phyloP scores from a whole-genome alignment of 352 stramenopile genomes.

The Globisporangium paroecandrum region DNA sequence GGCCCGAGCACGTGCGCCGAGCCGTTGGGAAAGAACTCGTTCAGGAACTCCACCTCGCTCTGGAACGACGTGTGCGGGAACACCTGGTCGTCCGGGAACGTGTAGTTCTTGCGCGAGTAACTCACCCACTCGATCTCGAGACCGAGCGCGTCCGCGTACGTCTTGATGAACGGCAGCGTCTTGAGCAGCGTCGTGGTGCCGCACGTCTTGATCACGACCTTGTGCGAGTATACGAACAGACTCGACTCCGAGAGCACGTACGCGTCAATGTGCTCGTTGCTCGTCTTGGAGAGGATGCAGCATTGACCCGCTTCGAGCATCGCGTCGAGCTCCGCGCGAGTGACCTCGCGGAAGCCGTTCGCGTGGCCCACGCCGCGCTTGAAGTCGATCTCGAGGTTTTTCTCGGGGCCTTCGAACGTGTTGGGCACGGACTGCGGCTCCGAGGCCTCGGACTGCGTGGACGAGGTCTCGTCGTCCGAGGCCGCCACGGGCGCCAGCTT shows the following conservation, averaged over 20 bases:
- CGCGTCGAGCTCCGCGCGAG: constrained; percentile 85
- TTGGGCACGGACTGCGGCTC: constrained; percentile 50
- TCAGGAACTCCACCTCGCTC: constrained; percentile 96
- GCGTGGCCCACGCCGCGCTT: constrained; percentile 52
- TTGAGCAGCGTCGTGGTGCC: constrained; percentile 98
- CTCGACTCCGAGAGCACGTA: constrained; percentile 96
- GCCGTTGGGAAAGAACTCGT: constrained; percentile 83
- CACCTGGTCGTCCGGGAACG: constrained; percentile 96
- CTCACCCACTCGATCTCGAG: constrained; percentile 98
- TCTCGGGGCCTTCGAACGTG: constrained; percentile 98
- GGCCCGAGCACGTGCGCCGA: constrained; percentile 89
- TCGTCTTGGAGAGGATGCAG: constrained; percentile 95
- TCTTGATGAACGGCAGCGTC: constrained; percentile 84
- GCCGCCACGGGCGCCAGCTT: constrained; percentile 36
- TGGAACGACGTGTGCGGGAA: constrained; percentile 97
- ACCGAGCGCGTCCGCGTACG: constrained; percentile 81
- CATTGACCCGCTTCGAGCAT: constrained; percentile 95
- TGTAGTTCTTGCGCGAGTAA: constrained; percentile 99
- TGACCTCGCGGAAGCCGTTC: constrained; percentile 90
- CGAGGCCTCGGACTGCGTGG: constrained; percentile 65
- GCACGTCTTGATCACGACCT: constrained; percentile 99
- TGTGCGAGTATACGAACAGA: constrained; percentile 99
- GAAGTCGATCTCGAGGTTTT: constrained; percentile 97
- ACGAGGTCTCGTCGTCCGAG: constrained; percentile 66
- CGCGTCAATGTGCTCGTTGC: constrained; percentile 95